phyloP scores from a whole-genome alignment of 345 rosid species.

The Cardiospermum halicacabum region DNA sequence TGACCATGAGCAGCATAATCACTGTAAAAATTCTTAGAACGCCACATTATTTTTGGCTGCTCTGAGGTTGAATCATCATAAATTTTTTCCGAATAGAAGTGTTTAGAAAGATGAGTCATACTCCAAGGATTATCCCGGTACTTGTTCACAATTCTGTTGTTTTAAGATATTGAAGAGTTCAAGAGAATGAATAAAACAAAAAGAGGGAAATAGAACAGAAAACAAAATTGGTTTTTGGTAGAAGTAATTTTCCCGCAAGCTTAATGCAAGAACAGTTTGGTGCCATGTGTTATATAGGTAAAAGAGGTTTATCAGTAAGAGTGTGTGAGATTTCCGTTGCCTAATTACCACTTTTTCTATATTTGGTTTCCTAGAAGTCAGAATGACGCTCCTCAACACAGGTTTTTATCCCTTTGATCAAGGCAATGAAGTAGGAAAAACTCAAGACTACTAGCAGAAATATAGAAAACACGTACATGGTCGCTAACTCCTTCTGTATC shows the following conservation, averaged over 20 bases:
- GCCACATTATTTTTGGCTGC: conserved; percentile 63
- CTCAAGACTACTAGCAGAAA: conserved; percentile 8
- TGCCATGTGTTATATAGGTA: not conserved
- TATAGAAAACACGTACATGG: conserved; percentile 44
- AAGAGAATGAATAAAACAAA: conserved; percentile 8
- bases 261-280: not conserved
- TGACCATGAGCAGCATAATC: conserved; percentile 30
- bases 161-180: conserved; percentile 11
- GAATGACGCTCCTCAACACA: not conserved
- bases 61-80: conserved; percentile 56
- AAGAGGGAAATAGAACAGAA: conserved; percentile 4
- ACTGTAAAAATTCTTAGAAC: conserved; percentile 50
- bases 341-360: not conserved
- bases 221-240: not conserved
- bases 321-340: not conserved
- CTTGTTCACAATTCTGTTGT: conserved; percentile 50
- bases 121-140: conserved; percentile 47
- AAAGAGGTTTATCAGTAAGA: not conserved
- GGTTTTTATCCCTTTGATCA: not conserved
- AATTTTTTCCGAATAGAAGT: conserved; percentile 74
- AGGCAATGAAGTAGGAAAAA: not conserved
- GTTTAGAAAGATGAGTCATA: conserved; percentile 48
- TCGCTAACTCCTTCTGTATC: conserved; percentile 64
- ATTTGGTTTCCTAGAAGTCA: not conserved
- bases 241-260: conserved; percentile 3